These are phyloP conservation scores for Salvia hispanica DNA, from an alignment of 257 asterid species.

Conservation along the genomic window DNA sequence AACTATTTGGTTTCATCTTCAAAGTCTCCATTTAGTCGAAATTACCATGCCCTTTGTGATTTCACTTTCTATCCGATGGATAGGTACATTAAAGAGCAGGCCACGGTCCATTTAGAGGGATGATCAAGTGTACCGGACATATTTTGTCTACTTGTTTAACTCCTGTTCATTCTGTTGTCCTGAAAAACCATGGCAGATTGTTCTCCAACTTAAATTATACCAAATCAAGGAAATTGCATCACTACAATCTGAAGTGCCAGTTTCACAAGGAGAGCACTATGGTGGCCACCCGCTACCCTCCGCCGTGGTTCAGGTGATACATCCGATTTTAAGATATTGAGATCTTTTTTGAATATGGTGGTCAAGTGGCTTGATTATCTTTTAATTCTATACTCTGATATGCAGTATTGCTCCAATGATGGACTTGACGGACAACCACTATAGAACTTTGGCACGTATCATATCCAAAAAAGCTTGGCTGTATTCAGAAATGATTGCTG, in stretches of 20 bases:
- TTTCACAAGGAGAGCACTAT: constrained; percentile 49
- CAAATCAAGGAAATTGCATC: constrained; percentile 46
- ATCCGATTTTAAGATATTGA: constrained; percentile 15
- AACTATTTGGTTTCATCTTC: neutral
- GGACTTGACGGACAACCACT: constrained; percentile 92
- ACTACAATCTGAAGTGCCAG: constrained; percentile 46
- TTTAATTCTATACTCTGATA: constrained; percentile 30
- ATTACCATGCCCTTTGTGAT: constrained; percentile 55
- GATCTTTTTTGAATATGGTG: neutral
- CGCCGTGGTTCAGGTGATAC: constrained; percentile 89
- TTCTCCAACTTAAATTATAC: constrained; percentile 40
- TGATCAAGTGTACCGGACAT: constrained; percentile 68
- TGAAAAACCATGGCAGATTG: constrained; percentile 68
- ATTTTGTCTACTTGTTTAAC: constrained; percentile 71
- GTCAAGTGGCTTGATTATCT: constrained; percentile 14
- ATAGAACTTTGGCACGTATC: constrained; percentile 87
- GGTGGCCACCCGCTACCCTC: constrained; percentile 69
- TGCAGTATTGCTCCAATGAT: constrained; percentile 96
- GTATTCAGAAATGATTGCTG: constrained; percentile 96
- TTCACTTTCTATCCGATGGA: constrained; percentile 55
- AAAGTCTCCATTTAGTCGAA: constrained; percentile 19
- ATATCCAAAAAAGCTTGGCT: constrained; percentile 86
- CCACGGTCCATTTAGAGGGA: constrained; percentile 51
- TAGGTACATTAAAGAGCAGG: constrained; percentile 65
- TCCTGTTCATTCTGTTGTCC: constrained; percentile 66